Base-by-base conservation (phyloP, 768 basidiomycete genomes). In the Leccinum broughii region DNA sequence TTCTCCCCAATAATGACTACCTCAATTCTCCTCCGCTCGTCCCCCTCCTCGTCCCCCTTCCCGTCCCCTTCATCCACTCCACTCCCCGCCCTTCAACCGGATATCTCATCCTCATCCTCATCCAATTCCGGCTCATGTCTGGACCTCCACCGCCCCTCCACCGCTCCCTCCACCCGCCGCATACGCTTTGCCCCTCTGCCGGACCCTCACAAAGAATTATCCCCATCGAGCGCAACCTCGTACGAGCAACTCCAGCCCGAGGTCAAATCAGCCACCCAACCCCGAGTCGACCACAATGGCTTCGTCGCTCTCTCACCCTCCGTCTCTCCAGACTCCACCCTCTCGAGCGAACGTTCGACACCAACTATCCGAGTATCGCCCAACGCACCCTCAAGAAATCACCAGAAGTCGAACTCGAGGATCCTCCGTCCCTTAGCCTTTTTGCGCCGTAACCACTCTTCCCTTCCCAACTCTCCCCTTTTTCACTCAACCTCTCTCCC, bases 141-240 rank as follows among this genome's bases (percentile, higher is more conserved):
- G 26, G 64, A 72, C 55, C 60, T 60, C 3, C 60, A 49, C n/a
- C 59, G 49, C 20, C 14, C 57, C 4, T 56, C 63, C 7, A 59
- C 64, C n/a, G 15, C 62, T 0, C 56, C 54, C 0, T 63, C 65
- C 37, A 59, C 66, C 10, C 73, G 70, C 28, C 72, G 66, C 37
- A 93, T 95, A 60, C 84, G 90, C 61, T 95, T 95, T 63, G 93
- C 93, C 0, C 93, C 93, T 1, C 82, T 95, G 17, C 93, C 93
- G 1, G 88, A 90, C 65, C 89, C 90, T 2, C 79, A 84, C 24
- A 80, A 84, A 54, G 80, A 82, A 61, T 63, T 77, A 64, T 26
- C 53, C 24, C 58, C 46, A 30, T 20, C 11, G 2, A 6, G 20
- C 28, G 22, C 13, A 20, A 3, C 17, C 11, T 69, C 77, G 60